Percentiles rank a stretch among this genome's conserved stretches.
These are phyloP conservation scores for Chlorencoelia australis DNA, from an alignment of 2,329 filamentous ascomycete species.

Conservation along the genomic window DNA sequence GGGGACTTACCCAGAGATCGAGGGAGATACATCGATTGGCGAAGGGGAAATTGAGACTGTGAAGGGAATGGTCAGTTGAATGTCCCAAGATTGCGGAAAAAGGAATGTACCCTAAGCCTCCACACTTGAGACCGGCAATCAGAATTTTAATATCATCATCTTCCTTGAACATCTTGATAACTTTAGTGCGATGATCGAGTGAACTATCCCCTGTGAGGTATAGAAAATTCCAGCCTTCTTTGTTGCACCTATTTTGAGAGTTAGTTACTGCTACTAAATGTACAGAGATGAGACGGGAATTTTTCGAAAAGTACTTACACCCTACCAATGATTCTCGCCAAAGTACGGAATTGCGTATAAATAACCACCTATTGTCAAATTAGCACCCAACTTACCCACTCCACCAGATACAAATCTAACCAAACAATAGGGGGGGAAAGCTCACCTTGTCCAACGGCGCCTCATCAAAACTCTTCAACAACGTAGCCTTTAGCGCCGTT, in stretches of 20 bases:
- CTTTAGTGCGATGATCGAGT: conserved; percentile 33
- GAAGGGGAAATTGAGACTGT: conserved; percentile 45
- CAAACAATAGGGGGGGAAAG: not conserved
- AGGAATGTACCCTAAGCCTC: conserved; percentile 32
- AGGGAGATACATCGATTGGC: conserved; percentile 37
- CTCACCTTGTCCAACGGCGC: conserved; percentile 37
- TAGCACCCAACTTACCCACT: too few relatives aligned
- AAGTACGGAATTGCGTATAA: conserved; percentile 48
- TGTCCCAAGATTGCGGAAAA: not conserved
- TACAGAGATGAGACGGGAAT: too few relatives aligned
- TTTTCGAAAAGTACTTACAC: too few relatives aligned
- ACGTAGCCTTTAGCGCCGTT: conserved; percentile 25
- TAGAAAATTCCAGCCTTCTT: conserved; percentile 36
- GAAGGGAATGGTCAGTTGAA: not conserved
- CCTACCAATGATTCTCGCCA: conserved; percentile 39
- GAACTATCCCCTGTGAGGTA: conserved; percentile 38
- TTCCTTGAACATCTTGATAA: conserved; percentile 36
- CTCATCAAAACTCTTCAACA: conserved; percentile 33
- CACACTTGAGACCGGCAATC: conserved; percentile 45
- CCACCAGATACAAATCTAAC: too few relatives aligned
- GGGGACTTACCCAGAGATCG: conserved; percentile 17
- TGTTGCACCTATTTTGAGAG: too few relatives aligned
- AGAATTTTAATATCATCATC: conserved; percentile 35
- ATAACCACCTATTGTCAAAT: conserved; percentile 39
- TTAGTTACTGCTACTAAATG: too few relatives aligned